phyloP scores from a whole-genome alignment of 768 basidiomycete species.

The Mycena leptocephala region DNA sequence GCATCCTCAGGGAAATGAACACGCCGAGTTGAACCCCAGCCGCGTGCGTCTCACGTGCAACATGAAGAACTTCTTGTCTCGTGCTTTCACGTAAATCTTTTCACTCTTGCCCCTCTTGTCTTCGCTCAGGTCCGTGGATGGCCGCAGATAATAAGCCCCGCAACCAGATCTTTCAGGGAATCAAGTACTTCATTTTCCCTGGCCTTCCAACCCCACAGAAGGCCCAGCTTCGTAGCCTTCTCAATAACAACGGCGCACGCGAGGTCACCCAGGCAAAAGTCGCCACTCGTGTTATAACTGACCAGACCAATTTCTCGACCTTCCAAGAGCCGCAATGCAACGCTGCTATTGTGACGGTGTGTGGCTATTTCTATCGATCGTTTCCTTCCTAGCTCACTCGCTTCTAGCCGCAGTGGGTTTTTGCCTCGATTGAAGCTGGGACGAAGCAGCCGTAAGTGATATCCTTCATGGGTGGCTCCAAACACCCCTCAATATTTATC shows the following conservation, averaged over 20 bases:
- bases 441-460: neutral
- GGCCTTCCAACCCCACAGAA: neutral
- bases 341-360: neutral
- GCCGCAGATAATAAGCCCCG: neutral
- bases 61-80: too few relatives aligned
- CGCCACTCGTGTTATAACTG: neutral
- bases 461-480: neutral
- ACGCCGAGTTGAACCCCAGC: too few relatives aligned
- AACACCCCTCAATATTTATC: too few relatives aligned
- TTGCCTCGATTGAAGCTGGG: neutral
- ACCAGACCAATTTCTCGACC: neutral
- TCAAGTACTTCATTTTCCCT: neutral
- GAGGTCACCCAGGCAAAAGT: neutral
- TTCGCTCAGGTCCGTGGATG: too few relatives aligned
- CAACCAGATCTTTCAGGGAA: neutral
- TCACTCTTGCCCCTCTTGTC: too few relatives aligned
- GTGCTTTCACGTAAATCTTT: too few relatives aligned
- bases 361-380: neutral
- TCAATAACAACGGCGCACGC: neutral
- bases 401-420: neutral
- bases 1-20: too few relatives aligned
- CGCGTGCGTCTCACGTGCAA: too few relatives aligned
- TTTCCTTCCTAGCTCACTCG: neutral
- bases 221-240: too few relatives aligned
- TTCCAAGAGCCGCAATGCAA: neutral